These are phyloP conservation scores for Aspergillus cavernicola DNA, from an alignment of 495 filamentous ascomycete genomes.

Conservation along the genomic window DNA sequence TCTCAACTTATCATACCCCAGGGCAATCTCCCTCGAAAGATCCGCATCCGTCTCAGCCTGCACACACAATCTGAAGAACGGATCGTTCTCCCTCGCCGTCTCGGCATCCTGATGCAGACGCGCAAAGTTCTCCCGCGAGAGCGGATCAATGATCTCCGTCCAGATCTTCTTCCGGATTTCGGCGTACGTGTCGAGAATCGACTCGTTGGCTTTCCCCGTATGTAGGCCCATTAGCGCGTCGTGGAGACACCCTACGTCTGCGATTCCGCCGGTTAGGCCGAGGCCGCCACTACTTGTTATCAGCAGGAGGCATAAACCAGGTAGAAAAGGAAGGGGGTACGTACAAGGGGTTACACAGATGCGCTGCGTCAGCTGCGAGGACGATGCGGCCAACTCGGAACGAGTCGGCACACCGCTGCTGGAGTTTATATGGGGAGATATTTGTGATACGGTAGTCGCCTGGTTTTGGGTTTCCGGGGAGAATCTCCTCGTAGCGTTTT, in stretches of 20 bases:
- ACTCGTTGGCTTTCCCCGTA: constrained; percentile 49
- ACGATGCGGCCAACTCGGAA: constrained; percentile 56
- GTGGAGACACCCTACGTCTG: constrained; percentile 55
- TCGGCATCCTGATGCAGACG: constrained; percentile 37
- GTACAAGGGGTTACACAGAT: constrained; percentile 46
- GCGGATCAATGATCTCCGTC: constrained; percentile 51
- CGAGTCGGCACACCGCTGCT: constrained; percentile 55
- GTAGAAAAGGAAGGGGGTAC: constrained; percentile 3
- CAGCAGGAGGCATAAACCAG: background rate
- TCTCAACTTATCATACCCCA: constrained; percentile 27
- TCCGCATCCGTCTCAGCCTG: constrained; percentile 24
- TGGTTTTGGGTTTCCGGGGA: constrained; percentile 57
- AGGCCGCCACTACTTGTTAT: constrained; percentile 44
- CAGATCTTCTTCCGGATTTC: constrained; percentile 55
- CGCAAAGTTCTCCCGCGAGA: constrained; percentile 50
- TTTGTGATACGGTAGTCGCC: constrained; percentile 51
- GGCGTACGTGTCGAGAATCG: constrained; percentile 55
- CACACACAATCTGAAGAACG: constrained; percentile 33
- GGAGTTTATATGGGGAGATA: constrained; percentile 57
- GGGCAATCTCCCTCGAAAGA: constrained; percentile 21
- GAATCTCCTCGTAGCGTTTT: constrained; percentile 48
- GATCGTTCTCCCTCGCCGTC: constrained; percentile 30
- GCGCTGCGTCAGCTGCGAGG: constrained; percentile 55
- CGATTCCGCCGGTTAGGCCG: constrained; percentile 59
- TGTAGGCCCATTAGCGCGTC: constrained; percentile 56